Percentiles rank a stretch among this genome's conserved stretches.
Conservation (phyloP, 2,329 filamentous ascomycete species). For the Trichoderma sp. region DNA sequence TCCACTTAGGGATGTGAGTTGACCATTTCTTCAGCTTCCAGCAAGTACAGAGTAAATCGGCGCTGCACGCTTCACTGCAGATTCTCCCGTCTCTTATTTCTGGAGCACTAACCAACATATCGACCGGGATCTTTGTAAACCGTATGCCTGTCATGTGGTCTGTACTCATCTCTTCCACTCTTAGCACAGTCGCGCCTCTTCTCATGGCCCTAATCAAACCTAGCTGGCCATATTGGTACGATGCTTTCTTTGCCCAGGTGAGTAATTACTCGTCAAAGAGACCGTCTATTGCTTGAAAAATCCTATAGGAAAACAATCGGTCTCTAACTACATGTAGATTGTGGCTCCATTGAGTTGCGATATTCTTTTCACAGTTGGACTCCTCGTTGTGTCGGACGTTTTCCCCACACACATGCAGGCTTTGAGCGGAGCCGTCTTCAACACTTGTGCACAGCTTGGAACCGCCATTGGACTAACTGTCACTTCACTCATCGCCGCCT, state of each 20-base stretch:
- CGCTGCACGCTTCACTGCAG: slow-evolving; percentile 44
- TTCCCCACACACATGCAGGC: slow-evolving; percentile 57
- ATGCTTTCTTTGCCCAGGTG: slow-evolving; percentile 41
- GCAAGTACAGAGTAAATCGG: slow-evolving; percentile 45
- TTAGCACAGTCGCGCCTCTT: slow-evolving; percentile 47
- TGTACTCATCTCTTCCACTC: slow-evolving; percentile 37
- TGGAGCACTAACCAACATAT: slow-evolving; percentile 42
- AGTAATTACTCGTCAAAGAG: neutral
- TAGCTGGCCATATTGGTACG: slow-evolving; percentile 50
- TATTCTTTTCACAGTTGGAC: slow-evolving; percentile 54
- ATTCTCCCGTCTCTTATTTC: slow-evolving; percentile 46
- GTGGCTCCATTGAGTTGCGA: slow-evolving; percentile 43
- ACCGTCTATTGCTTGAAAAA: neutral
- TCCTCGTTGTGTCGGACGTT: slow-evolving; percentile 51
- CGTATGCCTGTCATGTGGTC: slow-evolving; percentile 40
- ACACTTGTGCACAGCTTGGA: slow-evolving; percentile 56
- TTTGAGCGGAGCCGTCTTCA: slow-evolving; percentile 60
- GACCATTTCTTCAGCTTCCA: slow-evolving; percentile 42
- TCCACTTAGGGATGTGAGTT: neutral
- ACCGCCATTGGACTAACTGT: slow-evolving; percentile 47
- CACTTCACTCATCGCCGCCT: slow-evolving; percentile 43
- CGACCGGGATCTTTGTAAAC: slow-evolving; percentile 46
- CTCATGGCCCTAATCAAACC: slow-evolving; percentile 54
- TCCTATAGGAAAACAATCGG: neutral
- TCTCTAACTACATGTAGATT: slow-evolving; percentile 21